phyloP scores from a whole-genome alignment of 345 rosid species.

The Cardamine resedifolia region DNA sequence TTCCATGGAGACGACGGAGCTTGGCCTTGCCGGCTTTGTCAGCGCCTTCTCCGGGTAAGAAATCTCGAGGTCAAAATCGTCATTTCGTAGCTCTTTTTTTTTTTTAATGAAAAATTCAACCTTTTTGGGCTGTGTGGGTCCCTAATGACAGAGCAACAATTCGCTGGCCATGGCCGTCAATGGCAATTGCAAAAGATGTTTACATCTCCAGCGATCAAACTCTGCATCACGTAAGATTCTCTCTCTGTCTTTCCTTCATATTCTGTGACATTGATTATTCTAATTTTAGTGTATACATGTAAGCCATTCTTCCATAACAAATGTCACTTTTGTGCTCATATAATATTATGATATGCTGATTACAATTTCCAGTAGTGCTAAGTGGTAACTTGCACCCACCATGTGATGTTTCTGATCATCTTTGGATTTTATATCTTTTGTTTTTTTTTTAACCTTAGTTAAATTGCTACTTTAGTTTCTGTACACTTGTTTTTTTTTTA shows the following conservation, averaged over 20 bases:
- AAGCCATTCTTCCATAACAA: background rate
- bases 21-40: conserved; percentile 56
- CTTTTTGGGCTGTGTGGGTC: conserved; percentile 8
- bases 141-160: conserved; percentile 44
- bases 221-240: conserved; percentile 37
- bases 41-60: conserved; percentile 55
- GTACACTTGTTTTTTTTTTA: background rate
- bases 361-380: conserved; percentile 8
- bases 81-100: background rate
- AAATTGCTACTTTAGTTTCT: background rate
- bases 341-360: background rate
- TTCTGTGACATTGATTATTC: conserved; percentile 16
- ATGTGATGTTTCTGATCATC: conserved; percentile 2
- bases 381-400: conserved; percentile 22
- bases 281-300: background rate
- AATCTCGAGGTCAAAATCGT: conserved; percentile 21
- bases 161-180: conserved; percentile 59
- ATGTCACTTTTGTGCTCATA: conserved; percentile 13
- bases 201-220: conserved; percentile 45
- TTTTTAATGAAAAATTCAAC: background rate
- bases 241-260: background rate
- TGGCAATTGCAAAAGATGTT: conserved; percentile 32
- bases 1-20: conserved; percentile 54
- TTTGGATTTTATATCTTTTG: conserved; percentile 17
- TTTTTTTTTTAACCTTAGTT: background rate